A percentile compares a stretch with the other conserved stretches of the same genome.
Evolutionary conservation across 306 rosid species (phyloP).

Genomic region (Cotoneaster glaucophyllus): DNA sequence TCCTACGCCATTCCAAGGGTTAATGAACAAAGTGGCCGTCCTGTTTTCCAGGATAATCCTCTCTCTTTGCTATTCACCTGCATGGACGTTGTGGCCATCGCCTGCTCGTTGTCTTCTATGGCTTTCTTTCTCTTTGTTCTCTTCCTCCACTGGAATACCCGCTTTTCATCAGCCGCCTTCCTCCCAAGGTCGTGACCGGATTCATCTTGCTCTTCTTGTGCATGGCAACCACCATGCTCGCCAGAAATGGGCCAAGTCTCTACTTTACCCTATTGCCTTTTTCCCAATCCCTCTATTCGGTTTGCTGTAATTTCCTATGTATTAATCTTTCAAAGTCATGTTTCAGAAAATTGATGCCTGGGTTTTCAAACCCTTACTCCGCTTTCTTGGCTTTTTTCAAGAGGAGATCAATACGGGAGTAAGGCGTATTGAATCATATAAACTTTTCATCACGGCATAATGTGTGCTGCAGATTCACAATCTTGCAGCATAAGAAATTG

Average conservation of each 20-base stretch:
- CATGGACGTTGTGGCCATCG: too few relatives aligned
- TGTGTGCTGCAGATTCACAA: too few relatives aligned
- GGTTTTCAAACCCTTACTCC: not conserved
- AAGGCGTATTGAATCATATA: too few relatives aligned
- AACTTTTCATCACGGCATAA: too few relatives aligned
- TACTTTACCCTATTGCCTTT: slow-evolving; percentile 14
- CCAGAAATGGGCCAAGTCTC: not conserved
- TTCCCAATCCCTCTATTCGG: slow-evolving; percentile 8
- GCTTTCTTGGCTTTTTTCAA: not conserved
- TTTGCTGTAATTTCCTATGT: too few relatives aligned
- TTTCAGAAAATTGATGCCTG: not conserved
- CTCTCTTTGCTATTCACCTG: too few relatives aligned
- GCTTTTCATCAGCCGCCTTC: slow-evolving; percentile 12
- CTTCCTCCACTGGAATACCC: slow-evolving; percentile 23
- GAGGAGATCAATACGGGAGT: not conserved
- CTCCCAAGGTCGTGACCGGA: slow-evolving; percentile 15
- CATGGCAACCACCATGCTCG: slow-evolving; percentile 24
- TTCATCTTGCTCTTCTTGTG: slow-evolving; percentile 25
- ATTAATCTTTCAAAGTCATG: not conserved
- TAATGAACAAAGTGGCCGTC: too few relatives aligned
- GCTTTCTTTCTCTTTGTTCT: slow-evolving; percentile 35
- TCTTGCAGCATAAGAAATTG: too few relatives aligned
- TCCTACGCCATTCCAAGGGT: too few relatives aligned
- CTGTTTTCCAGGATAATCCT: too few relatives aligned
- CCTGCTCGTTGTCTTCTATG: too few relatives aligned